These are phyloP conservation scores for Paecilomyces formosus DNA, from an alignment of 2,329 filamentous ascomycete species.

Conservation along the genomic window DNA sequence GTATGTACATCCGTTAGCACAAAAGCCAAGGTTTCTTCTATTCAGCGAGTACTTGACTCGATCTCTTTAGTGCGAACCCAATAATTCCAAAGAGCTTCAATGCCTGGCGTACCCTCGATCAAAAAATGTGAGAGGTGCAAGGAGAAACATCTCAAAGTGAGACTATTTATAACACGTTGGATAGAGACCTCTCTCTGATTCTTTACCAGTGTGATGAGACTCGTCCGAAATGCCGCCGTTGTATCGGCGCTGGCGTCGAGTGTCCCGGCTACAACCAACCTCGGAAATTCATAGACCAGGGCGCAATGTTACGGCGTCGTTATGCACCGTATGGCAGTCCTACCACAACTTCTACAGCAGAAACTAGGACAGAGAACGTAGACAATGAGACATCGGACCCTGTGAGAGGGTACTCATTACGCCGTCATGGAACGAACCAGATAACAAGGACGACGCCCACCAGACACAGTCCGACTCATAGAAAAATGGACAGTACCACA, in stretches of 20 bases:
- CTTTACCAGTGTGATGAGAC: constrained; percentile 30
- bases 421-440: not conserved
- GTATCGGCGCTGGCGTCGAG: constrained; percentile 27
- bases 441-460: too few species aligned
- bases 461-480: too few species aligned
- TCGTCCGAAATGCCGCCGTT: constrained; percentile 31
- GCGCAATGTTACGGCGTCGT: constrained; percentile 31
- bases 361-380: not conserved
- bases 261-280: constrained; percentile 36
- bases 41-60: too few species aligned
- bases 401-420: too few species aligned
- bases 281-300: constrained; percentile 37
- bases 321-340: constrained; percentile 30
- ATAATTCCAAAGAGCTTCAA: constrained; percentile 7
- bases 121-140: constrained; percentile 33
- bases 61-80: too few species aligned
- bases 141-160: constrained; percentile 30
- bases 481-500: too few species aligned
- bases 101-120: constrained; percentile 34
- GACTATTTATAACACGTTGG: not conserved
- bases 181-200: too few species aligned
- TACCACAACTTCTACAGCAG: not conserved
- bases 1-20: too few species aligned
- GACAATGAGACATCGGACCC: too few species aligned
- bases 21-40: too few species aligned